These are phyloP conservation scores for Neofusicoccum parvum DNA, from an alignment of 2,329 filamentous ascomycete species.

Conservation along the genomic window DNA sequence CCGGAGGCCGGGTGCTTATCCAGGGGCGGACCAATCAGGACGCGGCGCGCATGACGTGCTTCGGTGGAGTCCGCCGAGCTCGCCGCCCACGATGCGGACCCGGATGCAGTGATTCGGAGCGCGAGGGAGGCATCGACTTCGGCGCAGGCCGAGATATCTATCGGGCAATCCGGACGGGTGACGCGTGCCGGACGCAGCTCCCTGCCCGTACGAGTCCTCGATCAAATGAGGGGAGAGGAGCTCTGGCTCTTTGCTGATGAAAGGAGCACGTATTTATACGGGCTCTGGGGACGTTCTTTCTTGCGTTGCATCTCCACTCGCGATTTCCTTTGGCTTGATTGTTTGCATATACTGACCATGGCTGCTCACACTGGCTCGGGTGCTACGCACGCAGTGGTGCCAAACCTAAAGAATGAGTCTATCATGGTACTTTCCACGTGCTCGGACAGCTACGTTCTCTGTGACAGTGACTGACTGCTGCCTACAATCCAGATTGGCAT, in stretches of 20 bases:
- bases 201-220: too few species aligned
- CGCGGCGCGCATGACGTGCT: not conserved
- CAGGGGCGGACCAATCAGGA: not conserved
- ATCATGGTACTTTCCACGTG: not conserved
- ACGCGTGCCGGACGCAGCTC: too few species aligned
- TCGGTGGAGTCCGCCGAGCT: conserved; percentile 2
- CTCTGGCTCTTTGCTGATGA: too few species aligned
- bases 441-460: too few species aligned
- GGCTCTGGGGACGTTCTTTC: not conserved
- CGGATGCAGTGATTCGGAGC: not conserved
- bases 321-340: too few species aligned
- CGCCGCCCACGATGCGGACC: not conserved
- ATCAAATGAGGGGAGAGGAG: too few species aligned
- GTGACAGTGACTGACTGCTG: not conserved
- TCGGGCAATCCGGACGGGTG: too few species aligned
- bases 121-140: not conserved
- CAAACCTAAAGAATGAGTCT: not conserved
- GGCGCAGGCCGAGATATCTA: not conserved
- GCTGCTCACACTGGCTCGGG: not conserved
- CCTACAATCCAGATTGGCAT: not conserved
- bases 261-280: too few species aligned
- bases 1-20: not conserved
- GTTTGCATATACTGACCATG: not conserved
- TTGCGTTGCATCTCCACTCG: not conserved
- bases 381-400: not conserved